phyloP scores from a whole-genome alignment of 345 rosid genomes.

The Clarkia xantiana region DNA sequence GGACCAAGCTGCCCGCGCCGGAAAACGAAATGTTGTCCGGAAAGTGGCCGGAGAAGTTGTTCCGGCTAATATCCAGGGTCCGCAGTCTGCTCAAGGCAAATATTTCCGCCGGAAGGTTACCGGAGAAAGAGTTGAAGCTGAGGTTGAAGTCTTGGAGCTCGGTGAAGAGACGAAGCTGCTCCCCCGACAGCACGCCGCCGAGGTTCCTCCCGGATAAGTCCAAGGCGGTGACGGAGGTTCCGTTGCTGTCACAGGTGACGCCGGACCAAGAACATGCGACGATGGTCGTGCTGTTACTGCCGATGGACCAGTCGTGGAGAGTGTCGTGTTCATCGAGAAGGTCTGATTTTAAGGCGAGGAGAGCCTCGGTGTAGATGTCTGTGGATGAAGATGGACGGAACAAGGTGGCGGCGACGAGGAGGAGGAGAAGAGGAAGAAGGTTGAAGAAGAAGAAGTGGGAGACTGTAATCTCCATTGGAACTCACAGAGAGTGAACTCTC shows the following conservation, averaged over 20 bases:
- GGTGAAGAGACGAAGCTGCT: slow-evolving; percentile 35
- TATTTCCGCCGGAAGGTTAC: slow-evolving; percentile 43
- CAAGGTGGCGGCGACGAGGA: slow-evolving; percentile 17
- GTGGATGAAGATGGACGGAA: slow-evolving; percentile 12
- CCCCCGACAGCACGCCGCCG: slow-evolving; percentile 41
- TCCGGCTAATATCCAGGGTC: slow-evolving; percentile 70
- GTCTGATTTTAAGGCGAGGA: slow-evolving; percentile 58
- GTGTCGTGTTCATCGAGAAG: slow-evolving; percentile 27
- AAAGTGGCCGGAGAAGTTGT: slow-evolving; percentile 67
- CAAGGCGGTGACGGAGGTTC: slow-evolving; percentile 38
- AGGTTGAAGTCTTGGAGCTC: slow-evolving; percentile 71
- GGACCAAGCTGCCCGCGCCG: slow-evolving; percentile 28
- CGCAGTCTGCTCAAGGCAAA: slow-evolving; percentile 36
- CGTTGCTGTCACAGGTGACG: slow-evolving; percentile 50
- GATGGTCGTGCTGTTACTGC: slow-evolving; percentile 19
- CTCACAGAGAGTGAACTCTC: slow-evolving; percentile 12
- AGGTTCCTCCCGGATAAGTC: slow-evolving; percentile 57
- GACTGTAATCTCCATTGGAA: slow-evolving; percentile 43
- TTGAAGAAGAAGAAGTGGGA: slow-evolving; percentile 13
- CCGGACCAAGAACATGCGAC: slow-evolving; percentile 78
- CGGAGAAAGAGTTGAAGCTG: slow-evolving; percentile 65
- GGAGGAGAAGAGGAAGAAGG: slow-evolving; percentile 14
- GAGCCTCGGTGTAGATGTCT: slow-evolving; percentile 56
- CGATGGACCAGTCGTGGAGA: slow-evolving; percentile 55
- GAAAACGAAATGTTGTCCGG: slow-evolving; percentile 30